Conservation (phyloP, 1,284 basidiomycete genomes). For the Inonotus hispidus region DNA sequence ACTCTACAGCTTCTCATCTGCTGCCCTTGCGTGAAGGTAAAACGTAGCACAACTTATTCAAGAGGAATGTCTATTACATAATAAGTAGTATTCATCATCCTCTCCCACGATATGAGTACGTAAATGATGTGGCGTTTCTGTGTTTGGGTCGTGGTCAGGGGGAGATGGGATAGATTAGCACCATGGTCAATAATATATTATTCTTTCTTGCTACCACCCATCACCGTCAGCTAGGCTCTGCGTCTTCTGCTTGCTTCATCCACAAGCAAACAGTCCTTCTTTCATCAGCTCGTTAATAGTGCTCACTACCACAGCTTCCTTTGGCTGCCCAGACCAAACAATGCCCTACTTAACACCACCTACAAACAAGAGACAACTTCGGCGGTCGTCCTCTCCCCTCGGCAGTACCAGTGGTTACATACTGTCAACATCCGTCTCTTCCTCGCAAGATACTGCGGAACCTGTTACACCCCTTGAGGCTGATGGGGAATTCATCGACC, state of each 20-base stretch:
- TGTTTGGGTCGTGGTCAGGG: not conserved
- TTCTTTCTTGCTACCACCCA: not conserved
- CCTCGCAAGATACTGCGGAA: constrained; percentile 3
- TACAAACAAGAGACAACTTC: not conserved
- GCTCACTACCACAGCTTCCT: not conserved
- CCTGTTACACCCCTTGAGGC: constrained; percentile 10
- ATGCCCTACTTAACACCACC: not conserved
- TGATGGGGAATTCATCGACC: constrained; percentile 13
- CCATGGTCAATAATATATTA: not conserved
- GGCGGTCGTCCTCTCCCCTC: not conserved
- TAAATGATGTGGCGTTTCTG: not conserved
- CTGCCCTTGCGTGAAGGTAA: not conserved
- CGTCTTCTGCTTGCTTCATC: not conserved
- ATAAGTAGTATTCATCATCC: not conserved
- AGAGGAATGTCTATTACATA: not conserved
- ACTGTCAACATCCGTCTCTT: not conserved
- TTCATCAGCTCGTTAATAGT: not conserved
- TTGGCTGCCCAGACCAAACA: not conserved
- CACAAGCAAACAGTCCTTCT: not conserved
- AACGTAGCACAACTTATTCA: not conserved
- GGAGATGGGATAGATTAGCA: not conserved
- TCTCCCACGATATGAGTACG: not conserved
- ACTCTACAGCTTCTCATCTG: not conserved
- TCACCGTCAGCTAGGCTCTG: not conserved
- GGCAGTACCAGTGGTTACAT: not conserved